Percentiles rank a stretch among this genome's conserved stretches.
Evolutionary conservation across 1,139 yeast species (phyloP).

Genomic region (Candida labiduridarum): DNA sequence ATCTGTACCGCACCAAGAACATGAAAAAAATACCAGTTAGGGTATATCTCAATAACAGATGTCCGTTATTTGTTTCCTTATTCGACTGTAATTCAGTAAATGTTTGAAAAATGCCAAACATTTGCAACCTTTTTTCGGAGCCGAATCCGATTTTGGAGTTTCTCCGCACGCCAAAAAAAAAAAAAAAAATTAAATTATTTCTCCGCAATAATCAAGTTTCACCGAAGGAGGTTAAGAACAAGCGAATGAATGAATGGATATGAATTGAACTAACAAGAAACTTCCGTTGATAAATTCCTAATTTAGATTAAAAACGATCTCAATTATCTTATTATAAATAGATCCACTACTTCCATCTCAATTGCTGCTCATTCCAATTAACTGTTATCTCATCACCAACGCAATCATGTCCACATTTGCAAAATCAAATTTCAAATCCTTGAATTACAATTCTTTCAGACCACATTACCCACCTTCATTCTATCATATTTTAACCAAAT

Average conservation of each 20-base stretch:
- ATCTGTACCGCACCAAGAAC: no score
- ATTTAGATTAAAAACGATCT: not conserved
- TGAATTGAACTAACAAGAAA: not conserved
- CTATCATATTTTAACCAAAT: conserved; percentile 43
- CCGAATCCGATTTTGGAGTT: not conserved
- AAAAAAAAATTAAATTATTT: not conserved
- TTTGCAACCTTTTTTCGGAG: not conserved
- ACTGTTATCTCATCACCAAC: conserved; percentile 1
- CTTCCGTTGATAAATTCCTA: conserved; percentile 2
- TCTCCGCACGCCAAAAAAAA: not conserved
- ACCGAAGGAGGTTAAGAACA: not conserved
- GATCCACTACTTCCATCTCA: not conserved
- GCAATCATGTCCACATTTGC: conserved; percentile 68
- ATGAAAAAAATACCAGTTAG: no score
- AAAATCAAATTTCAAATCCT: conserved; percentile 56
- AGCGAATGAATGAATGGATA: not conserved
- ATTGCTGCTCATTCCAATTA: not conserved
- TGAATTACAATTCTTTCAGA: conserved; percentile 60
- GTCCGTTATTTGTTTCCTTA: not conserved
- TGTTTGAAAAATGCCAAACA: no score
- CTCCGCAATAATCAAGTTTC: not conserved
- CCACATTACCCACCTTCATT: conserved; percentile 66
- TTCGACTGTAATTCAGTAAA: no score
- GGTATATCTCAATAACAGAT: not conserved
- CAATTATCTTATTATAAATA: not conserved